These are phyloP conservation scores for Allium cepa DNA, from an alignment of 106 monocot species.

Conservation along the genomic window DNA sequence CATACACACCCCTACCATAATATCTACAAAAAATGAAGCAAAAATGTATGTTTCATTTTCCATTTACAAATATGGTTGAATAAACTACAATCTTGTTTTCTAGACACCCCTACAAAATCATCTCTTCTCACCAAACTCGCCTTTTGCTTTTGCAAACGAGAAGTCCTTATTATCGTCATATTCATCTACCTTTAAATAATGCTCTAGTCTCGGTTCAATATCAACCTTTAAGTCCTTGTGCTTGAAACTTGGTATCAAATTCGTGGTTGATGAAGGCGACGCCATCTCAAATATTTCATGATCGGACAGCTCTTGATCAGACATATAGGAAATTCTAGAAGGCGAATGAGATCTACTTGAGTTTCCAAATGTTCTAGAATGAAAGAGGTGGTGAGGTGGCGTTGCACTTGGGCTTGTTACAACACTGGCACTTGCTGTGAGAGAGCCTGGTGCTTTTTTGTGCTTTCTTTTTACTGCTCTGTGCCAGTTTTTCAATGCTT, in stretches of 20 bases:
- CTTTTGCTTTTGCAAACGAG: slow-evolving; percentile 1
- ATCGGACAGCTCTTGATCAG: slow-evolving; percentile 18
- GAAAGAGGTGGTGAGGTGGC: slow-evolving; percentile 6
- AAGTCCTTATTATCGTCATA: slow-evolving; percentile 8
- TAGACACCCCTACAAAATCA: too few relatives aligned
- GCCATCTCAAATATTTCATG: neutral
- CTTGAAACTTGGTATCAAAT: slow-evolving; percentile 17
- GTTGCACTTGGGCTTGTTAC: slow-evolving; percentile 15
- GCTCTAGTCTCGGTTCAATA: neutral
- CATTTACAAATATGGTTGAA: too few relatives aligned
- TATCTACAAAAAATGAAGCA: too few relatives aligned
- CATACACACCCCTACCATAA: too few relatives aligned
- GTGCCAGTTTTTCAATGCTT: slow-evolving; percentile 57
- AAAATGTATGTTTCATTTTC: too few relatives aligned
- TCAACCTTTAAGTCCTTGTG: neutral
- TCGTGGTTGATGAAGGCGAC: neutral
- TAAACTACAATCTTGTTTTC: too few relatives aligned
- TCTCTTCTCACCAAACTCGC: neutral
- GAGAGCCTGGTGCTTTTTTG: neutral
- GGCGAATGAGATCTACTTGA: too few relatives aligned
- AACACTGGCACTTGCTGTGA: slow-evolving; percentile 12
- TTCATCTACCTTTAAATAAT: neutral
- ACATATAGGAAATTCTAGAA: neutral
- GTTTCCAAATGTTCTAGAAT: too few relatives aligned
- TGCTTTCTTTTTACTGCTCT: slow-evolving; percentile 35